Evolutionary conservation across 192 early-diverging fungal species (phyloP).

Genomic region (Coemansia sp.): DNA sequence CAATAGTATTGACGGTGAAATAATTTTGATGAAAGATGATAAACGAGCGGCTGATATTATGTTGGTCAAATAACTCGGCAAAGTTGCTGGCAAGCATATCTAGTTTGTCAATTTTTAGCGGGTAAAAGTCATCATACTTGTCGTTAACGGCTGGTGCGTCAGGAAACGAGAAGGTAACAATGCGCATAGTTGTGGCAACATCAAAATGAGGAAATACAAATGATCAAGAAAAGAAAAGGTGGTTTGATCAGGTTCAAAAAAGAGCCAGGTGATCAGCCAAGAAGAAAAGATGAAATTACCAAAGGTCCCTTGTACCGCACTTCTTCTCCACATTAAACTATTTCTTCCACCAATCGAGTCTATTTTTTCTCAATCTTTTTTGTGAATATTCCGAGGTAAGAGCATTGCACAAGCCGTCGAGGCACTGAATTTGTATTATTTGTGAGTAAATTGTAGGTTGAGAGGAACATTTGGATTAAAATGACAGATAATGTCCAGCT

Average conservation of each 20-base stretch:
- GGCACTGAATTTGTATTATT: background rate
- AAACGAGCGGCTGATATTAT: background rate
- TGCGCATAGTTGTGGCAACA: background rate
- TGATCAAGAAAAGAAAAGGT: background rate
- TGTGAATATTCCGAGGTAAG: too few relatives aligned
- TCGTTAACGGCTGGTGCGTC: background rate
- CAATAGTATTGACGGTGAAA: background rate
- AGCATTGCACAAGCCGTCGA: background rate
- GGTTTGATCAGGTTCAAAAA: background rate
- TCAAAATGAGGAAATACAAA: background rate
- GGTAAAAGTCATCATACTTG: background rate
- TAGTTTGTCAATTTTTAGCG: background rate
- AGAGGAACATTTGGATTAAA: background rate
- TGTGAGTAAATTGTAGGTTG: background rate
- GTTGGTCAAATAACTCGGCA: background rate
- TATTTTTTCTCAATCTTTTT: too few relatives aligned
- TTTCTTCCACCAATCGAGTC: too few relatives aligned
- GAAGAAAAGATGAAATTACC: too few relatives aligned
- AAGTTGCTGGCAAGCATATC: background rate
- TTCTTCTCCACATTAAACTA: too few relatives aligned
- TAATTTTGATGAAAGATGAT: background rate
- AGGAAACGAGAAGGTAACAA: background rate
- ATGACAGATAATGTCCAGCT: background rate
- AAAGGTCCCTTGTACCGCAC: too few relatives aligned
- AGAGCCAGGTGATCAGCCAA: too few relatives aligned